Percentiles rank a stretch among this genome's conserved stretches.
Conservation (phyloP, 73 alveolate species). For the Breviolum minutum region DNA sequence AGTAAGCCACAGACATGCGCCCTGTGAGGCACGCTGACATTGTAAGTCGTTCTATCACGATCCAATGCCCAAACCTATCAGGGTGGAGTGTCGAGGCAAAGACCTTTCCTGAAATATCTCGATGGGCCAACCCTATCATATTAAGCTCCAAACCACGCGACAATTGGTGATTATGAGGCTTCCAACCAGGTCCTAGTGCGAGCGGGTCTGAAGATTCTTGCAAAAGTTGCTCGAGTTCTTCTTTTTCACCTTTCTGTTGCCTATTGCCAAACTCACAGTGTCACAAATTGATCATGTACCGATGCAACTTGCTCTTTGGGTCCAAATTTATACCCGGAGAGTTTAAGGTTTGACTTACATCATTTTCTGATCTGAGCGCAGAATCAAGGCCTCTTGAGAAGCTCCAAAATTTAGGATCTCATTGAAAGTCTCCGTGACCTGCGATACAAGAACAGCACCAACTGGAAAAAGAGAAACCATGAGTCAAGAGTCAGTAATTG, state of each 20-base stretch:
- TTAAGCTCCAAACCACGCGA: slow-evolving; percentile 42
- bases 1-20: slow-evolving; percentile 56
- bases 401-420: slow-evolving; percentile 80
- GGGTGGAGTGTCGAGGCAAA: background rate
- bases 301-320: background rate
- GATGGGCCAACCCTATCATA: background rate
- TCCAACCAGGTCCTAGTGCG: slow-evolving; percentile 74
- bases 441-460: background rate
- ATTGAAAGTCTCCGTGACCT: slow-evolving; percentile 30
- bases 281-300: background rate
- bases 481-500: no score
- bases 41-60: slow-evolving; percentile 87
- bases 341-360: background rate
- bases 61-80: slow-evolving; percentile 70
- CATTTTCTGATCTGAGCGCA: background rate
- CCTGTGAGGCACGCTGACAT: slow-evolving; percentile 95
- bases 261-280: background rate
- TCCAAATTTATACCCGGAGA: no score
- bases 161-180: slow-evolving; percentile 52
- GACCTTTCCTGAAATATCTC: background rate
- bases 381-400: slow-evolving; percentile 38
- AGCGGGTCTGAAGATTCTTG: background rate
- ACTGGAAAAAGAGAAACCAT: background rate
- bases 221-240: no score
- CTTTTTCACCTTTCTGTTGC: no score